Evolutionary conservation across 768 basidiomycete species (phyloP).

Genomic region (Leccinum broughii): DNA sequence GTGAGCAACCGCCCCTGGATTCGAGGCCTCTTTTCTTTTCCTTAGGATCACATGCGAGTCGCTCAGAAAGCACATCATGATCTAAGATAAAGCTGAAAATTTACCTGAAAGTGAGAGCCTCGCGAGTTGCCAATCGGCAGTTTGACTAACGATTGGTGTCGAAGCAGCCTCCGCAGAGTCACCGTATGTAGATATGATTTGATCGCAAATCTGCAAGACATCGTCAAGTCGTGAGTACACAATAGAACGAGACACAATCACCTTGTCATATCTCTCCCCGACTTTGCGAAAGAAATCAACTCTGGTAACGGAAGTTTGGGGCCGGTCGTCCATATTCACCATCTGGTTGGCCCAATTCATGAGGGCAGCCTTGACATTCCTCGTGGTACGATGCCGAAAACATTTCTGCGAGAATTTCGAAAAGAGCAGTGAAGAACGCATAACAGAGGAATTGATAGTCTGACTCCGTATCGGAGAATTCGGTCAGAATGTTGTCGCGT

Average conservation of each 20-base stretch:
- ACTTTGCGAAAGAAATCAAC: neutral
- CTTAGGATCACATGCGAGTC: neutral
- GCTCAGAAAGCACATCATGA: neutral
- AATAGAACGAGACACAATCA: neutral
- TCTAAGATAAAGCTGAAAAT: neutral
- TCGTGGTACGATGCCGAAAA: neutral
- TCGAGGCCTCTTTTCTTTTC: neutral
- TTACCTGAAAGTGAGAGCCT: neutral
- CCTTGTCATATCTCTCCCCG: neutral
- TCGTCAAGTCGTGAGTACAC: neutral
- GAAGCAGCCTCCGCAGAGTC: neutral
- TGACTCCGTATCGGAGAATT: neutral
- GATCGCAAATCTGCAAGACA: neutral
- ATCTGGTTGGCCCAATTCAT: neutral
- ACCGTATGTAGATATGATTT: neutral
- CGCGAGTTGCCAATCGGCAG: neutral
- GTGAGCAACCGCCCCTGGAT: neutral
- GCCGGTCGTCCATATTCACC: neutral
- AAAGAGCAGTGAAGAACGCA: neutral
- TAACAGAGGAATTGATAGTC: neutral
- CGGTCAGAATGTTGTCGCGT: neutral
- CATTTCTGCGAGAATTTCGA: neutral
- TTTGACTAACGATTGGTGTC: neutral
- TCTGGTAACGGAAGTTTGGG: neutral
- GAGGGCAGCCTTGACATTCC: neutral